Evolutionary conservation across 139 green algal species (phyloP).

Genomic region (Deuterostichococcus epilithicus): DNA sequence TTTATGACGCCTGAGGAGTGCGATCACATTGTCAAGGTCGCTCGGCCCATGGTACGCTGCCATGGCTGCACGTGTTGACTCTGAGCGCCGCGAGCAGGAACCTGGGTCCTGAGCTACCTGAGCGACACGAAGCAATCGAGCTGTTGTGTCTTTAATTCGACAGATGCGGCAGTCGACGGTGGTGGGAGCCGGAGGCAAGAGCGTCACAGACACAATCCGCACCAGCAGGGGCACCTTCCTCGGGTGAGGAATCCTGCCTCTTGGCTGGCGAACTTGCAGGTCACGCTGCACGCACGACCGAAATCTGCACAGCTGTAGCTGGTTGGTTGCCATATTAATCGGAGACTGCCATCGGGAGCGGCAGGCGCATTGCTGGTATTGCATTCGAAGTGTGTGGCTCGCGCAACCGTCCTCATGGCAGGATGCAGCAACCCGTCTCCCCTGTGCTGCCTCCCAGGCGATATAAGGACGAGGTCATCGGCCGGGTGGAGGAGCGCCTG

Average conservation of each 20-base stretch:
- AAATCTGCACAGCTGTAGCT: too few species aligned
- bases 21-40: constrained; percentile 57
- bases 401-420: too few species aligned
- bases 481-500: neutral
- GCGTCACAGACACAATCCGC: constrained; percentile 60
- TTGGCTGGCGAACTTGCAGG: neutral
- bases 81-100: too few species aligned
- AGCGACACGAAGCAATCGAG: too few species aligned
- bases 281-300: too few species aligned
- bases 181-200: constrained; percentile 50
- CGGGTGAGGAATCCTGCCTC: constrained; percentile 12
- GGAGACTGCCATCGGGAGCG: too few species aligned
- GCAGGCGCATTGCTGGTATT: too few species aligned
- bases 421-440: too few species aligned
- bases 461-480: neutral
- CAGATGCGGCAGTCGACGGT: constrained; percentile 82
- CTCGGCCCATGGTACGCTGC: constrained; percentile 22
- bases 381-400: too few species aligned
- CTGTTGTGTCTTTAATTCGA: neutral
- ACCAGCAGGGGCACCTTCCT: constrained; percentile 81
- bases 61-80: too few species aligned
- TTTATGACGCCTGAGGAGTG: constrained; percentile 67
- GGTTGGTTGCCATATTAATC: too few species aligned
- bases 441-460: neutral
- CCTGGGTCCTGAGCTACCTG: too few species aligned